Base-by-base conservation (phyloP, 306 rosid genomes). In the Cyamopsis tetragonoloba region DNA sequence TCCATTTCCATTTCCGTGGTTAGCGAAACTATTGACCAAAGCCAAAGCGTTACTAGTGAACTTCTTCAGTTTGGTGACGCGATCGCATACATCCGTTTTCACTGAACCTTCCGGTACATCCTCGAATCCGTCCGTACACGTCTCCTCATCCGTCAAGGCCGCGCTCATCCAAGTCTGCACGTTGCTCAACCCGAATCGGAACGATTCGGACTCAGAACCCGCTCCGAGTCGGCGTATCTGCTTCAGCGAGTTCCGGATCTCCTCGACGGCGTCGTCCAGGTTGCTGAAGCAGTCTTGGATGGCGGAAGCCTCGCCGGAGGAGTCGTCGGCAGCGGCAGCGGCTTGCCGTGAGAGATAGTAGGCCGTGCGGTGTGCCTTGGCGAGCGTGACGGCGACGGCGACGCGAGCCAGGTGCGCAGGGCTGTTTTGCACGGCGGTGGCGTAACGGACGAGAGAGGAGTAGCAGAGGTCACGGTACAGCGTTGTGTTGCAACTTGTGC, bases 91-190 rank as follows among this genome's bases (percentile, higher is more conserved):
- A 10, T 60, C 82, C 41, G 44, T 10, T 75, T 89, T 89, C 68
- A 89, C 37, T 2, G 83, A 46, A 5, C 81, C 77, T 2, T 89
- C 84, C 4, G 20, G 48, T 53, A 82, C 90, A 12, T 76, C 90
- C 47, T 79, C 75, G 14, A 89, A 89, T 0, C 96, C 96, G 31
- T 89, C 92, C 66, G 96, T 86, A 42, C 96, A 89, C 0, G 96
- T 89, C 26, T 89, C 96, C 76, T 89, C 85, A 49, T 89, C 90
- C 18, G 96, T 89, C 1, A 89, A 62, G 8, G 96, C 96, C 0
- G 96, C 96, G 71, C 96, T 89, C 96, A 89, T 89, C 96, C 96
- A 89, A 77, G 96, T 89, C 87, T 86, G 92, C 7, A 89, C 96
- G 72, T 89, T 86, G 64, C 92, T 82, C 86, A 89, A 77, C 75